Evolutionary conservation across 1,139 yeast genomes (phyloP).

Genomic region (Hansenula sp.): DNA sequence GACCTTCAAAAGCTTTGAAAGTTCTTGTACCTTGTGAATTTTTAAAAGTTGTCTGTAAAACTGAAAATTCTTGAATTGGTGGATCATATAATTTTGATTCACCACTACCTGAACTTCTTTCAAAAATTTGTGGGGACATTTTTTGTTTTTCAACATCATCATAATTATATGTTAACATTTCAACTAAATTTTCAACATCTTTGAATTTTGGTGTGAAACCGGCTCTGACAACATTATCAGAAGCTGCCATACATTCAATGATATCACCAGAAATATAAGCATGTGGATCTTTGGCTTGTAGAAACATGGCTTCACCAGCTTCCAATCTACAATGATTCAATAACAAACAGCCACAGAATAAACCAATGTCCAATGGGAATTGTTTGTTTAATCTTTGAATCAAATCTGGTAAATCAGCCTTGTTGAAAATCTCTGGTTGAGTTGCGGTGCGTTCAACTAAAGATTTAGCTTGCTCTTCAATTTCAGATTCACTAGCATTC

Average conservation of each 20-base stretch:
- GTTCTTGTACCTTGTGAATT: conserved; percentile 40
- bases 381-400: conserved; percentile 76
- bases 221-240: conserved; percentile 96
- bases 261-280: conserved; percentile 97
- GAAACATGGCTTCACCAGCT: conserved; percentile 96
- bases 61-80: conserved; percentile 94
- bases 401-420: conserved; percentile 59
- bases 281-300: conserved; percentile 96
- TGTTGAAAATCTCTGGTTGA: conserved; percentile 42
- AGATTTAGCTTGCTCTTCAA: conserved; percentile 50
- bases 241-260: conserved; percentile 99
- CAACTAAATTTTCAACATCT: conserved; percentile 86
- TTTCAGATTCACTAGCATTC: conserved; percentile 62
- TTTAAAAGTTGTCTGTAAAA: conserved; percentile 65
- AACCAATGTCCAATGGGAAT: conserved; percentile 90
- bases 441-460: conserved; percentile 60
- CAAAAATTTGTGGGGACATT: conserved; percentile 66
- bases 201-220: conserved; percentile 98
- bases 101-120: conserved; percentile 66
- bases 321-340: conserved; percentile 79
- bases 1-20: conserved; percentile 70
- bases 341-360: conserved; percentile 92
- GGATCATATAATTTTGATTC: conserved; percentile 77
- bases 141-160: conserved; percentile 91
- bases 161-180: conserved; percentile 85